phyloP scores from a whole-genome alignment of 768 basidiomycete species.

The Dacryopinax primogenitus region DNA sequence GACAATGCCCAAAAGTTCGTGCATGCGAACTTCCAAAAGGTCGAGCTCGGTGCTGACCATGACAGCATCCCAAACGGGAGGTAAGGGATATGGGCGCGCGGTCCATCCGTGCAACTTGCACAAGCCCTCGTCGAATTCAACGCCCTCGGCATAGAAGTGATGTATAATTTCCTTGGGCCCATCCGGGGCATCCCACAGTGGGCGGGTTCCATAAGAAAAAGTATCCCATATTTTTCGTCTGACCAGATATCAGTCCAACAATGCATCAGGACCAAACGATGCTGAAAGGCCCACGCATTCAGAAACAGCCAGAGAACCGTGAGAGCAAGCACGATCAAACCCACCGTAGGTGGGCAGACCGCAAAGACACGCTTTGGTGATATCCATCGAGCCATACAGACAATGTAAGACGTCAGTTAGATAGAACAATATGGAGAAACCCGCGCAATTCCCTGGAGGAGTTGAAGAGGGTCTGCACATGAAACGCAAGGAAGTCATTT shows the following conservation, averaged over 20 bases:
- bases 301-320: not conserved
- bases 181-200: constrained; percentile 44
- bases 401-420: not conserved
- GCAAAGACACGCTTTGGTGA: not conserved
- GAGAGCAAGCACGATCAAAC: not conserved
- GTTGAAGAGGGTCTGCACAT: no score
- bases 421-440: not conserved
- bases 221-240: constrained; percentile 34
- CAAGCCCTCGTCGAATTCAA: constrained; percentile 33
- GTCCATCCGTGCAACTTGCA: constrained; percentile 47
- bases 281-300: not conserved
- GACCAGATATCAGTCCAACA: not conserved
- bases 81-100: constrained; percentile 21
- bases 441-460: no score
- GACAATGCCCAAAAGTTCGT: constrained; percentile 46
- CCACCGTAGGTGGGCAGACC: not conserved
- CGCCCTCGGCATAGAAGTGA: constrained; percentile 46
- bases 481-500: not conserved
- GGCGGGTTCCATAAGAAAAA: constrained; percentile 44
- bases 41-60: constrained; percentile 54
- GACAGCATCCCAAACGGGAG: constrained; percentile 40
- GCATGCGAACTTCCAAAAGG: constrained; percentile 47
- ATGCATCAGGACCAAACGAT: not conserved
- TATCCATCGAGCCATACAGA: constrained; percentile 2
- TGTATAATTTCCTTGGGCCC: constrained; percentile 38